Evolutionary conservation across 257 asterid species (phyloP), one percentile per base, ranked within the genome.

Genomic region (Przewalskia tangutica): DNA sequence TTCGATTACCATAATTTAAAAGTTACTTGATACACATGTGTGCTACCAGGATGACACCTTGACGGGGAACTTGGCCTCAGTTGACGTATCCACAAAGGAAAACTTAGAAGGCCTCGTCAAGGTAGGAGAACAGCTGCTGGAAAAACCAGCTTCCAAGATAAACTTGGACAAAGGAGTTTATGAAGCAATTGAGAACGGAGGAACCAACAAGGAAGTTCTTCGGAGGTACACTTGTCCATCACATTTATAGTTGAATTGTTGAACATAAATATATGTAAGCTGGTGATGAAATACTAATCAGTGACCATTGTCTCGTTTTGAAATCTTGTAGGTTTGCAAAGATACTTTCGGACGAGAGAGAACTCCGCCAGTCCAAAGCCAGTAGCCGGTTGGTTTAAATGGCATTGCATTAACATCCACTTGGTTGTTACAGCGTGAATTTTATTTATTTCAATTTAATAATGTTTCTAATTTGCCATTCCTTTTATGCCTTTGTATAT

Each of bases 191-290:
- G 77, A 73, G 3, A 77, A 84, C 53, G 88, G 83, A 46, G 94
- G 88, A 70, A 88, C 91, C 38, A 92, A 92, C 81, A 85, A 51
- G 86, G 93, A 90, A 7, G 89, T 88, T 67, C 86, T 92, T 50
- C 83, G 77, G 82, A 87, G 84, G 94, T 84, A 63, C 77, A 54
- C 8, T 5, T 48, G 42, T 12, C 59, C 46, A n/a, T 5, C 3
- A 4, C 55, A 46, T 70, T n/a, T 44, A 18, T 12, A 9, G 10
- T 42, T 27, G 27, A 6, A 56, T 56, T 2, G 6, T 70, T 13
- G 10, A 40, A 44, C 5, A 42, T 18, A 1, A 1, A 68, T 42
- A 8, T n/a, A 42, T 20, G n/a, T n/a, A 68, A 50, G 13, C 17
- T 13, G 58, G 58, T 44, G 18, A 71, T 50, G 4, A 14, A 5